Percentiles rank a stretch among this genome's conserved stretches.
These are phyloP conservation scores for Coffea canephora DNA, from an alignment of 257 asterid species.

Conservation along the genomic window DNA sequence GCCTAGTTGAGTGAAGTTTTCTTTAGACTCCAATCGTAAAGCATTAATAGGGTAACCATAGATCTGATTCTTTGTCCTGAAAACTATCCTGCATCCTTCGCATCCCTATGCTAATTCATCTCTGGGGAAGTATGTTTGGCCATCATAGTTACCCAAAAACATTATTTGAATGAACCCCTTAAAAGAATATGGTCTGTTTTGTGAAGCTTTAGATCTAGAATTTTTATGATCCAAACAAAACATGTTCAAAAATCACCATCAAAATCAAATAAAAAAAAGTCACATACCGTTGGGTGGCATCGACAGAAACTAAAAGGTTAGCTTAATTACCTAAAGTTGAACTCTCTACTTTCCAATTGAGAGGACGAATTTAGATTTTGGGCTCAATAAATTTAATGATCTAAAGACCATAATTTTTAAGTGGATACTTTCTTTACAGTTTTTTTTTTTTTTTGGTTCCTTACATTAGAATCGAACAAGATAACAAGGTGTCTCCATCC, in stretches of 20 bases:
- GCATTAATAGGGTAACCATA: neutral
- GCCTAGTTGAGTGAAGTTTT: neutral
- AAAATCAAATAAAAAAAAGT: neutral
- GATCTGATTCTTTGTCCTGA: neutral
- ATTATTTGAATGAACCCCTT: neutral
- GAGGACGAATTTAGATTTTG: neutral
- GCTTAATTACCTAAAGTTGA: neutral
- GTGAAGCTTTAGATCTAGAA: neutral
- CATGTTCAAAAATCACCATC: neutral
- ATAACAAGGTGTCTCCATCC: neutral
- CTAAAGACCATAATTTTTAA: neutral
- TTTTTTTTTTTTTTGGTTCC: neutral
- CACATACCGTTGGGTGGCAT: neutral
- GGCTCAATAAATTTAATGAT: neutral
- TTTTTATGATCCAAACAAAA: neutral
- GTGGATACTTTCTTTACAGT: neutral
- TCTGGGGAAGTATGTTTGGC: neutral
- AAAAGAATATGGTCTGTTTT: neutral
- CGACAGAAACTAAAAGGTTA: neutral
- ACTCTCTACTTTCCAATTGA: neutral
- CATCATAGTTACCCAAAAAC: neutral
- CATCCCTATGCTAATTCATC: neutral
- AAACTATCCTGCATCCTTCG: neutral
- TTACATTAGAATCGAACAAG: neutral
- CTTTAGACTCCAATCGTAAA: neutral